phyloP scores from a whole-genome alignment of 129 eudicot genomes.

The Solidago caesia region DNA sequence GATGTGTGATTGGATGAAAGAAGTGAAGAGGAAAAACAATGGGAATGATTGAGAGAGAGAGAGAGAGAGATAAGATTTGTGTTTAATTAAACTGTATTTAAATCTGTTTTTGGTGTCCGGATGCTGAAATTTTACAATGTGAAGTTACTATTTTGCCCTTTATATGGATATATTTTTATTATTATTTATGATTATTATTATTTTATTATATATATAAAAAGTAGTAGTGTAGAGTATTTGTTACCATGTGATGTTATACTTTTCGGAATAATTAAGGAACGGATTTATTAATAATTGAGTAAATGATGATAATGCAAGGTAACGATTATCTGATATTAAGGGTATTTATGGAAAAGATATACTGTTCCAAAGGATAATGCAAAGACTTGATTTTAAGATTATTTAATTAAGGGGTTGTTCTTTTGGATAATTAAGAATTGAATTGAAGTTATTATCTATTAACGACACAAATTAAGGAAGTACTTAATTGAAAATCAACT shows the following conservation, averaged over 20 bases:
- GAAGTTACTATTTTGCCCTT: constrained; percentile 9
- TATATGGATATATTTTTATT: background rate
- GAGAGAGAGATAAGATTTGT: constrained; percentile 43
- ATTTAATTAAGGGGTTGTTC: too few species aligned
- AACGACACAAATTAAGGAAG: too few species aligned
- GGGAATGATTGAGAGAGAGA: constrained; percentile 34
- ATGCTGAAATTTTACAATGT: background rate
- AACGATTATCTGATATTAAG: background rate
- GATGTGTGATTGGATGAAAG: constrained; percentile 32
- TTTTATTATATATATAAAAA: background rate
- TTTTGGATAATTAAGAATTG: background rate
- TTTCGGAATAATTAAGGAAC: too few species aligned
- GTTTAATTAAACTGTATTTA: constrained; percentile 34
- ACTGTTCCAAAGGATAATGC: too few species aligned
- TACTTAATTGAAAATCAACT: too few species aligned
- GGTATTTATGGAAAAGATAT: background rate
- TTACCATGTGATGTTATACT: too few species aligned
- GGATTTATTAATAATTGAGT: too few species aligned
- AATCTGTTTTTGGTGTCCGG: constrained; percentile 48
- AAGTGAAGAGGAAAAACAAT: constrained; percentile 24
- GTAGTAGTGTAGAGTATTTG: too few species aligned
- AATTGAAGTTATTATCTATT: too few species aligned
- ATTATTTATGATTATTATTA: background rate
- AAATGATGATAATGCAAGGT: too few species aligned
- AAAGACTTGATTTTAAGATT: too few species aligned